Base-by-base conservation (phyloP, 2,329 filamentous ascomycete genomes). In the Trichoderma sp. region DNA sequence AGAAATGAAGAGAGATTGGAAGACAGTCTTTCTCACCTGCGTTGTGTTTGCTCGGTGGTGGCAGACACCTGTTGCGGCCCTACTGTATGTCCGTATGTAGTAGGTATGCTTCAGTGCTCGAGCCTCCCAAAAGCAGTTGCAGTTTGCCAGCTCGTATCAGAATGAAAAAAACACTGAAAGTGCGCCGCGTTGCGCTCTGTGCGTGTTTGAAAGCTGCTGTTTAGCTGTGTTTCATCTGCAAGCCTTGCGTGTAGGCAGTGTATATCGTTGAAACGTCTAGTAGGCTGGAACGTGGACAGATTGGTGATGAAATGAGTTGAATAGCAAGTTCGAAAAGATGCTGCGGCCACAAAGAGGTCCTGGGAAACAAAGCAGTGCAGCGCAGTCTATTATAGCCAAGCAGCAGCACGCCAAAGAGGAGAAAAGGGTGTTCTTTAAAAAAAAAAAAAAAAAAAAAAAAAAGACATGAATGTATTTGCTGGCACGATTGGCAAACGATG, bases 311-410 rank as follows among this genome's bases (percentile, higher is more conserved):
- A 55, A 70, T 49, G n/a, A 70, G 69, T 37, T 49, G 46, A 70
- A 68, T 37, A 56, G 68, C 37, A 52, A 66, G 56, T 46, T 34
- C n/a, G n/a, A n/a, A n/a, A n/a, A 32, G 66, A 70, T 65, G 71
- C 72, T 73, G 71, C 73, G 73, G 72, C 72, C 76, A 73, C 75
- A 71, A 71, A 67, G 71, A 76, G 74, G 73, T 74, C 75, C 76
- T 73, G 63, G 60, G 68, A 65, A 70, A 52, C 30, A 39, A 43
- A n/a, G 16, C 51, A 61, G 68, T 51, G 46, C 28, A 21, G 52
- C 34, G 54, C 67, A 59, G 59, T 59, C 60, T 69, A 69, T 65
- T 69, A 69, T 69, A 69, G 39, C 37, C 51, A 66, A 37, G 32
- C 18, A 37, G 59, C 46, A 32, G 26, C 16, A 61, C 18, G 32